Base-by-base conservation (phyloP, 2,329 filamentous ascomycete genomes). In the Fusarium nisikadoi region DNA sequence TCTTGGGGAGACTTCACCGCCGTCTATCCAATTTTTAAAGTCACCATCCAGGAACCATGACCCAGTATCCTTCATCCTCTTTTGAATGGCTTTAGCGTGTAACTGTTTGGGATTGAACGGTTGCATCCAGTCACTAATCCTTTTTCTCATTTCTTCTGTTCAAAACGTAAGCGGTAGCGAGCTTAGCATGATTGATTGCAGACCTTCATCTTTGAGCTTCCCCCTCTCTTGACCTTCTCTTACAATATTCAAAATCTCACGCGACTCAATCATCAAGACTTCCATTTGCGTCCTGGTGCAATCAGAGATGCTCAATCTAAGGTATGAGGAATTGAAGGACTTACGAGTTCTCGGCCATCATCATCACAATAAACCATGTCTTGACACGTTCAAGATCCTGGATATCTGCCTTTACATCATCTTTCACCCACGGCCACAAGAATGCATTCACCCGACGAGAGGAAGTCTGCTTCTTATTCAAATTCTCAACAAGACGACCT, bases 21-120 rank as follows among this genome's bases (percentile, higher is more conserved):
- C 31, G 0, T 50, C 8, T 16, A 0, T 14, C 47, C 47, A 50
- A 5, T 0, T 1, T 25, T 25, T 50, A 6, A 50, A 25, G n/a
- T 50, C 31, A 0, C 47, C 47, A 1, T 50, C 16, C 8, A 50
- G 5, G n/a, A 50, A 14, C 47, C 47, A 50, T 5, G 29, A 20
- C 2, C 47, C 47, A 7, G 47, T 50, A 7, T 3, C n/a, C 0
- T 6, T 2, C 31, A 50, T 50, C 16, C 5, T 50, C 6, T 50
- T 50, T 5, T 19, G 13, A 2, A 10, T 1, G 0, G 31, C 31
- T 14, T 35, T 35, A 0, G n/a, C 16, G 0, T 50, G 47, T 0
- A 50, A 0, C 0, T 14, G 31, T 2, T 23, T 19, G 0, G 47
- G 31, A 5, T 3, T 14, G 0, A 50, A 14, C 0, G 16, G 47